Evolutionary conservation across 331 rosid genomes (phyloP).

Genomic region (Telfairia occidentalis): DNA sequence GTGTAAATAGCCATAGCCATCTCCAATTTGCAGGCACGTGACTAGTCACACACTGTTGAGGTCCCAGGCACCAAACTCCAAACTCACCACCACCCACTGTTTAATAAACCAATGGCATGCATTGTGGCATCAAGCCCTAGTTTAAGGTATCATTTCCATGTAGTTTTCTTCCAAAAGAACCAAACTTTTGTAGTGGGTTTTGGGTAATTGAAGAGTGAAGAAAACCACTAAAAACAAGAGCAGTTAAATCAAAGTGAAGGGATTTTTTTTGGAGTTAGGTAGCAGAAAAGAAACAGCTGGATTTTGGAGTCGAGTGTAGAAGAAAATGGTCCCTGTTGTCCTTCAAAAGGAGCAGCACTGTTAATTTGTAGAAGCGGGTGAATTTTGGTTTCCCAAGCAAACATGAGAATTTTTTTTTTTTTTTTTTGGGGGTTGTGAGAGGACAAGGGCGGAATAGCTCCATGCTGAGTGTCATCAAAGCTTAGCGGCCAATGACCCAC

Average conservation of each 20-base stretch:
- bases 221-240: not conserved
- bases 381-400: not conserved
- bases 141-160: not conserved
- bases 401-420: not conserved
- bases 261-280: not conserved
- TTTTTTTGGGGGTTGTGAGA: not conserved
- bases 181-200: not conserved
- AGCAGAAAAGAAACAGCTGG: constrained; percentile 11
- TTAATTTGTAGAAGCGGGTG: not conserved
- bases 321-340: constrained; percentile 3
- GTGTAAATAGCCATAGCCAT: not conserved
- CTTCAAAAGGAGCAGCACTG: not conserved
- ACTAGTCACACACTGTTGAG: constrained; percentile 2
- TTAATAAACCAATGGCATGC: not conserved
- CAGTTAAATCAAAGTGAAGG: not conserved
- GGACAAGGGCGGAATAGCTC: not conserved
- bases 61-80: not conserved
- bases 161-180: not conserved
- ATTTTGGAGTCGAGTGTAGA: not conserved
- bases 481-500: constrained; percentile 1
- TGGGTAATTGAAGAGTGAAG: not conserved
- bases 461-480: not conserved
- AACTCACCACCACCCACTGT: not conserved
- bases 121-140: not conserved
- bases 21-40: not conserved